Conservation (phyloP, 257 asterid genomes). For the Nicotiana benthamiana region DNA sequence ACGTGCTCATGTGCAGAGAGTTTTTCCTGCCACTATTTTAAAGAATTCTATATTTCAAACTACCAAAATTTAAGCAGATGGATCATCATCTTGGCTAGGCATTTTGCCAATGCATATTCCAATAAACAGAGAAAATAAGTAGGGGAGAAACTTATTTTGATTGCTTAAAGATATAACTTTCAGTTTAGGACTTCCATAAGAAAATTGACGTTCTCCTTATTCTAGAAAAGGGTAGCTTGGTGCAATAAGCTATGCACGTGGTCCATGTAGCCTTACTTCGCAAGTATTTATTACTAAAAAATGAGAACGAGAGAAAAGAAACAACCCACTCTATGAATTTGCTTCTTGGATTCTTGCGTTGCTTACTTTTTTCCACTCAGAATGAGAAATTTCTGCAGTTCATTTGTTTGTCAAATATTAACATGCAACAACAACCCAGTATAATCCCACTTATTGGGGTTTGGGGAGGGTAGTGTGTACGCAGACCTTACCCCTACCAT, state of each 20-base stretch:
- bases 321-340: not conserved
- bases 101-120: not conserved
- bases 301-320: not conserved
- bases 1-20: not conserved
- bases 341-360: not conserved
- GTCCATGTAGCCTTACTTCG: too few relatives aligned
- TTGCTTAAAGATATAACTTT: not conserved
- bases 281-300: not conserved
- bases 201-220: not conserved
- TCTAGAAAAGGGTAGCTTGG: too few relatives aligned
- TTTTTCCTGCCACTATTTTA: not conserved
- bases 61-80: not conserved
- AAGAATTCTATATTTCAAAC: not conserved
- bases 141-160: not conserved
- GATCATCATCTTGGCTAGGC: not conserved
- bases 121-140: not conserved
- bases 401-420: not conserved
- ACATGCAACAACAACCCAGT: too few relatives aligned
- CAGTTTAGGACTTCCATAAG: not conserved
- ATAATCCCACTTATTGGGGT: too few relatives aligned
- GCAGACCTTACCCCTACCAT: too few relatives aligned
- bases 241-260: too few relatives aligned
- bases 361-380: not conserved
- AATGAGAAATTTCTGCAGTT: not conserved
- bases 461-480: too few relatives aligned